Conservation (phyloP, 805 yeast species). For the Myxozyma sirexii region DNA sequence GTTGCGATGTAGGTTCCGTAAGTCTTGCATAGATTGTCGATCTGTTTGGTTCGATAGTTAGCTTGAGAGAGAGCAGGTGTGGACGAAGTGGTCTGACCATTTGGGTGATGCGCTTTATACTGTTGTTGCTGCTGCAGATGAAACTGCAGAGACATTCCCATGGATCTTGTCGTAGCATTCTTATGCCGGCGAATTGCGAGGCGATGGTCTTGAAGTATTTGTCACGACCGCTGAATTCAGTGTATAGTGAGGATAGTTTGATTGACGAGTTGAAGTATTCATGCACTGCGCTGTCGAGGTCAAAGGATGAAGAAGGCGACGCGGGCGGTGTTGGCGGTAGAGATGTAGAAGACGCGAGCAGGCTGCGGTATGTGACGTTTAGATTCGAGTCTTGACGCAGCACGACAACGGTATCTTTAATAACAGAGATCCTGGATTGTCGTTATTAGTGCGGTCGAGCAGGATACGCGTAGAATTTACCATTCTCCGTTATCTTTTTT, state of each 20-base stretch:
- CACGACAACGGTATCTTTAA: conserved; percentile 61
- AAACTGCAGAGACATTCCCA: conserved; percentile 93
- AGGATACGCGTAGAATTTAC: too few relatives aligned
- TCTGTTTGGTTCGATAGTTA: neutral
- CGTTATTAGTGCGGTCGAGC: neutral
- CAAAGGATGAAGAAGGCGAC: conserved; percentile 56
- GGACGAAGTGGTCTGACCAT: conserved; percentile 58
- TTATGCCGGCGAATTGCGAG: conserved; percentile 60
- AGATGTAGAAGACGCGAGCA: conserved; percentile 58
- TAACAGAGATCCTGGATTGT: conserved; percentile 56
- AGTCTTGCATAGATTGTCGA: conserved; percentile 63
- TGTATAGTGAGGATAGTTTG: conserved; percentile 56
- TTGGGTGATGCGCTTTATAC: conserved; percentile 86
- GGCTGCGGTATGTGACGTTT: conserved; percentile 55
- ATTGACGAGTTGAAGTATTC: conserved; percentile 75
- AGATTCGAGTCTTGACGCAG: conserved; percentile 59
- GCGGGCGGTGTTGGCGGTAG: conserved; percentile 42
- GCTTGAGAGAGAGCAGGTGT: too few relatives aligned
- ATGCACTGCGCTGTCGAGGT: conserved; percentile 49
- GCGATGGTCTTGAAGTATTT: conserved; percentile 47
- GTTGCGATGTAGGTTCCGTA: conserved; percentile 66
- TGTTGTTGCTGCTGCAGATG: conserved; percentile 94
- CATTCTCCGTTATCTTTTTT: conserved; percentile 62
- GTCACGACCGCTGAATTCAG: conserved; percentile 65
- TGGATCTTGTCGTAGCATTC: conserved; percentile 91